phyloP scores from a whole-genome alignment of 1,139 yeast genomes.

The Saccharomycopsis phalli region DNA sequence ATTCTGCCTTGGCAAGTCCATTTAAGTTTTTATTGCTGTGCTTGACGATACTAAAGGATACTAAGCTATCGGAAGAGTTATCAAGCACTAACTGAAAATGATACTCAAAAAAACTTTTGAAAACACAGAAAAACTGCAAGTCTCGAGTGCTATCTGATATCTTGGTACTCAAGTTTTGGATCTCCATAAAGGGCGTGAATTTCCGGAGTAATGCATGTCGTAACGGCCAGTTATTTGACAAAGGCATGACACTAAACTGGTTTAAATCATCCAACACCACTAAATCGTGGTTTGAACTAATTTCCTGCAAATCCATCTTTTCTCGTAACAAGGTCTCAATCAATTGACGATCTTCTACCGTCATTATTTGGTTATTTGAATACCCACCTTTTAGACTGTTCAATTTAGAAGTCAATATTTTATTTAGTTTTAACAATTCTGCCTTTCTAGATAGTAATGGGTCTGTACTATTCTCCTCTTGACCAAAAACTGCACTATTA shows the following conservation, averaged over 20 bases:
- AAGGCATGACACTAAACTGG: slow-evolving; percentile 2
- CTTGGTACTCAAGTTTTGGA: background rate
- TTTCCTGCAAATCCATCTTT: no score
- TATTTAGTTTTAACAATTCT: background rate
- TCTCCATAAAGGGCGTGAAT: slow-evolving; percentile 3
- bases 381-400: background rate
- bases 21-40: background rate
- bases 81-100: background rate
- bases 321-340: background rate
- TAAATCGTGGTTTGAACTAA: no score
- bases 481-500: no score
- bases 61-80: background rate
- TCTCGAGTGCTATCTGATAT: background rate
- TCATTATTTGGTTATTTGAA: no score
- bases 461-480: background rate
- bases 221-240: slow-evolving; percentile 1
- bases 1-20: slow-evolving; percentile 1
- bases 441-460: background rate
- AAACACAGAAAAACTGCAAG: background rate
- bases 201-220: background rate
- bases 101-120: background rate
- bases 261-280: slow-evolving; percentile 1
- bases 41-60: background rate
- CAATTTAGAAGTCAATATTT: background rate
- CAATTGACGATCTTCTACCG: slow-evolving; percentile 3